A percentile compares a stretch with the other conserved stretches of the same genome.
These are phyloP conservation scores for Boletus semigastroideus DNA, from an alignment of 1,284 basidiomycete genomes.

Conservation along the genomic window DNA sequence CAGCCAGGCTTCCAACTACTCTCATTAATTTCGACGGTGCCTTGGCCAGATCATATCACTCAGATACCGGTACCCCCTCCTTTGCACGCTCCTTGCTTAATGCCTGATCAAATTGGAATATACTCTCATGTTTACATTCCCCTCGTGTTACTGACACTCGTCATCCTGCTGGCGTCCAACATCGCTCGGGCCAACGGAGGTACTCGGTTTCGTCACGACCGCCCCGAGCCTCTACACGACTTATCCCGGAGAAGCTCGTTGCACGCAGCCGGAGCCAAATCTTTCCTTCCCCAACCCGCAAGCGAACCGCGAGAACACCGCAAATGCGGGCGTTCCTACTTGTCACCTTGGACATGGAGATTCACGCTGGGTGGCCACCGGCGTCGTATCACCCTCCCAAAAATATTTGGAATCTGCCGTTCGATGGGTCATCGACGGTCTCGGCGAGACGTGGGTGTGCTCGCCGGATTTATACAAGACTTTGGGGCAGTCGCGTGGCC, in stretches of 20 bases:
- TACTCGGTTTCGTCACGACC: constrained; percentile 6
- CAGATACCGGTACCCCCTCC: constrained; percentile 26
- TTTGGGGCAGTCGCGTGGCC: constrained; percentile 38
- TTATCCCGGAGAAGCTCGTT: constrained; percentile 5
- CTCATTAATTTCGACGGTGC: constrained; percentile 56
- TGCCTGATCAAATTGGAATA: constrained; percentile 68
- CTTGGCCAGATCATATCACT: constrained; percentile 24
- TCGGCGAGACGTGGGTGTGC: constrained; percentile 24
- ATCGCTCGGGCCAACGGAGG: constrained; percentile 21
- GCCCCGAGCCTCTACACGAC: constrained; percentile 11
- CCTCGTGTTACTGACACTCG: constrained; percentile 42
- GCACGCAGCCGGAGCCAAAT: constrained; percentile 5
- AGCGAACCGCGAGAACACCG: constrained; percentile 11
- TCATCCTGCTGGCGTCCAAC: constrained; percentile 39
- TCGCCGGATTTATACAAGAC: constrained; percentile 35
- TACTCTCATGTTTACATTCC: constrained; percentile 60
- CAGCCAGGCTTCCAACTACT: constrained; percentile 86
- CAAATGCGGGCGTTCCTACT: constrained; percentile 18
- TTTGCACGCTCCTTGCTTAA: constrained; percentile 57
- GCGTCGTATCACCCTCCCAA: constrained; percentile 30
- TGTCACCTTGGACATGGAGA: constrained; percentile 23
- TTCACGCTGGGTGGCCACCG: constrained; percentile 30
- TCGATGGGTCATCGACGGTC: constrained; percentile 9
- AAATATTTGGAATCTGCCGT: constrained; percentile 6
- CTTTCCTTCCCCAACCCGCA: constrained; percentile 19